Evolutionary conservation across 768 basidiomycete species (phyloP).

Genomic region (Podaxis pistillaris): DNA sequence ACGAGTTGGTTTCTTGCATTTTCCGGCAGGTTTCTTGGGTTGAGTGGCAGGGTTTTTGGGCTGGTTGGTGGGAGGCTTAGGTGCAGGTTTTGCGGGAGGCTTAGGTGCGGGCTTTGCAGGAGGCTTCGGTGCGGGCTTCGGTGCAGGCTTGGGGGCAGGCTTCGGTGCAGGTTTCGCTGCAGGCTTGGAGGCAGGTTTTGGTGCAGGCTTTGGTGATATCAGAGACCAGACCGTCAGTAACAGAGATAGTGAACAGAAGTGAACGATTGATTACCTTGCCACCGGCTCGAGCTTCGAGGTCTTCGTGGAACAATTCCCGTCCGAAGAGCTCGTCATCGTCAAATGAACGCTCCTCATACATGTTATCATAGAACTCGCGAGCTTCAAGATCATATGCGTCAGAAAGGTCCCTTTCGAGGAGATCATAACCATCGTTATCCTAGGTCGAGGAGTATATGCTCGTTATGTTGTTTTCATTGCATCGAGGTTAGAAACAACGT

Average conservation of each 20-base stretch:
- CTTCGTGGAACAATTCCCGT: background rate
- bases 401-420: background rate
- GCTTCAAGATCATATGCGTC: background rate
- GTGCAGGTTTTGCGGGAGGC: background rate
- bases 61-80: background rate
- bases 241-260: too few species aligned
- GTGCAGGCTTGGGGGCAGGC: background rate
- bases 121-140: background rate
- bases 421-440: background rate
- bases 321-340: background rate
- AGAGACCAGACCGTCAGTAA: background rate
- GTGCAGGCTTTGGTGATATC: background rate
- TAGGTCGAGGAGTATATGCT: background rate
- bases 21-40: background rate
- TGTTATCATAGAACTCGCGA: background rate
- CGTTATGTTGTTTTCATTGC: too few species aligned
- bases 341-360: conserved; percentile 1
- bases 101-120: background rate
- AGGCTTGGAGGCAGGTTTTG: background rate
- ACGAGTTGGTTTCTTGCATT: background rate
- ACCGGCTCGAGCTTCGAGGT: background rate
- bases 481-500: background rate
- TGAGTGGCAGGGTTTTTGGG: background rate
- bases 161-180: background rate
- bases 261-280: background rate